These are phyloP conservation scores for Chaetomium cochliodes DNA, from an alignment of 495 filamentous ascomycete genomes.

Conservation along the genomic window DNA sequence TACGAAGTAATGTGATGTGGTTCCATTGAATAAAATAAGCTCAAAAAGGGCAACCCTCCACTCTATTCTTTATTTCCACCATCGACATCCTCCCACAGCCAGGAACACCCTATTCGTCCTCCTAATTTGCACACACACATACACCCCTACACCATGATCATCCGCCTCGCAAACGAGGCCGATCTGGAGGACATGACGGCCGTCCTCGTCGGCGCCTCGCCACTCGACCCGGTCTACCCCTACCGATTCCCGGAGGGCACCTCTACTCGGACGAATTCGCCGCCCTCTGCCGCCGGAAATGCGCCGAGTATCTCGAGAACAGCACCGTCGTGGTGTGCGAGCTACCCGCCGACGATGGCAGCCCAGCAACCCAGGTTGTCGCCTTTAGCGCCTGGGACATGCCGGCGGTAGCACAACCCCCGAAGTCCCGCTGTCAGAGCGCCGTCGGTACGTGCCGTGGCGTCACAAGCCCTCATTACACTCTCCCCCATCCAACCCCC, in stretches of 20 bases:
- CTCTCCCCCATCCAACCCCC: no score
- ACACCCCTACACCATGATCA: constrained; percentile 16
- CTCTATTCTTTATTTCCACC: no score
- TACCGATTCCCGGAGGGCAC: constrained; percentile 38
- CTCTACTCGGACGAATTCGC: constrained; percentile 31
- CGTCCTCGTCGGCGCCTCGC: constrained; percentile 32
- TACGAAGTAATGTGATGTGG: no score
- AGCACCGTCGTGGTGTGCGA: constrained; percentile 37
- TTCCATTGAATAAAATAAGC: no score
- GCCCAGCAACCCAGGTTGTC: constrained; percentile 20
- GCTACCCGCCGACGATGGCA: constrained; percentile 19
- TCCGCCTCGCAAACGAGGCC: constrained; percentile 28
- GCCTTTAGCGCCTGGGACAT: constrained; percentile 35
- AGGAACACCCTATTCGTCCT: no score
- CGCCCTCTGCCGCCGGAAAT: constrained; percentile 28
- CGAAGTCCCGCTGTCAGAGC: not conserved
- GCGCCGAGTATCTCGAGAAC: constrained; percentile 30
- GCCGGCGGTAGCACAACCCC: not conserved
- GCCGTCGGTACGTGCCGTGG: constrained; percentile 12
- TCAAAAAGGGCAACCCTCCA: no score
- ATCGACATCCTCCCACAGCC: no score
- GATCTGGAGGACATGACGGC: constrained; percentile 35
- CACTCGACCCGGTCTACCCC: constrained; percentile 38
- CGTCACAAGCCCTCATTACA: no score
- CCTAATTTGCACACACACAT: not conserved